These are phyloP conservation scores for Phaeosphaeria sp. DNA, from an alignment of 2,329 filamentous ascomycete genomes.

Conservation along the genomic window DNA sequence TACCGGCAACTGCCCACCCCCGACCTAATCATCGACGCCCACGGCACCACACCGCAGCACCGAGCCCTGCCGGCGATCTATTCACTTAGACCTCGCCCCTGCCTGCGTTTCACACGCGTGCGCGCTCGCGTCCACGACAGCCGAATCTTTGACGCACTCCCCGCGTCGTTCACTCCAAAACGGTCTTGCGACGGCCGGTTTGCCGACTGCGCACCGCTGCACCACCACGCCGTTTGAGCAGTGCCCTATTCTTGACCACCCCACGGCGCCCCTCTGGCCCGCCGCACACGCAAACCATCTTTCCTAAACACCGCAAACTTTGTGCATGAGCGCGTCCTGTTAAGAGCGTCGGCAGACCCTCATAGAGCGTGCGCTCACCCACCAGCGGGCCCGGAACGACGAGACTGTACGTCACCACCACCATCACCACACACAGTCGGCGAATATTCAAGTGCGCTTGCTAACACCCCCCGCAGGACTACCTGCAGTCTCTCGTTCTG, in stretches of 20 bases:
- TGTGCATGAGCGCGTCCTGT: slow-evolving; percentile 46
- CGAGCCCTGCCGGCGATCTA: slow-evolving; percentile 44
- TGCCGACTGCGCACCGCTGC: slow-evolving; percentile 13
- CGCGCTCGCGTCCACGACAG: slow-evolving; percentile 13
- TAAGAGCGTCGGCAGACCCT: slow-evolving; percentile 42
- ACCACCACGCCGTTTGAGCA: slow-evolving; percentile 25
- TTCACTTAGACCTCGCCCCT: slow-evolving; percentile 49
- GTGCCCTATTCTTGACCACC: slow-evolving; percentile 33
- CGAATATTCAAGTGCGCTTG: not conserved
- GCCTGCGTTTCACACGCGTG: slow-evolving; percentile 28
- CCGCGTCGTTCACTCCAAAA: slow-evolving; percentile 14
- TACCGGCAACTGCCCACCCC: slow-evolving; percentile 8
- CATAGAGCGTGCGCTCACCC: slow-evolving; percentile 47
- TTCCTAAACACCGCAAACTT: slow-evolving; percentile 24
- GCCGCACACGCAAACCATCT: slow-evolving; percentile 22
- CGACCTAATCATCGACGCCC: slow-evolving; percentile 6
- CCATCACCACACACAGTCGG: slow-evolving; percentile 7
- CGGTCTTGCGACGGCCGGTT: slow-evolving; percentile 3
- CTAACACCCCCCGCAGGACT: slow-evolving; percentile 42
- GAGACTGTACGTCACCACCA: slow-evolving; percentile 46
- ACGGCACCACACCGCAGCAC: slow-evolving; percentile 19
- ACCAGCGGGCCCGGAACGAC: slow-evolving; percentile 41
- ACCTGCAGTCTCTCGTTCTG: slow-evolving; percentile 52
- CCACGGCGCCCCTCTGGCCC: slow-evolving; percentile 29
- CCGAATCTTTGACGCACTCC: slow-evolving; percentile 16